phyloP scores from a whole-genome alignment of 148 eudicot genomes.

The Rhododendron vialii region DNA sequence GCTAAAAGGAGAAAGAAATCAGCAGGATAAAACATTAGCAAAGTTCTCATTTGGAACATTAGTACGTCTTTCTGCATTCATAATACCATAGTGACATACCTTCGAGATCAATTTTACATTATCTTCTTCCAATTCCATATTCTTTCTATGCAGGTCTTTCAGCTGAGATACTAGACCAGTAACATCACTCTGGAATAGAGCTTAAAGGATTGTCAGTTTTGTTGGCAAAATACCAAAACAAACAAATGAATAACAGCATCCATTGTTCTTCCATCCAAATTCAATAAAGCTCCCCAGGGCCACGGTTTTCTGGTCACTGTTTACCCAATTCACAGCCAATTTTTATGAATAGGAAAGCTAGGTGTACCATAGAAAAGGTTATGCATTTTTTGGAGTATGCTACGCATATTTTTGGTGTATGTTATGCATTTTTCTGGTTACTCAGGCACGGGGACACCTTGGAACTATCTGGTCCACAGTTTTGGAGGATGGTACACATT shows the following conservation, averaged over 20 bases:
- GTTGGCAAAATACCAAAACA: neutral
- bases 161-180: slow-evolving; percentile 83
- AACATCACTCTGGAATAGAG: slow-evolving; percentile 56
- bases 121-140: slow-evolving; percentile 62
- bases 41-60: neutral
- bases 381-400: neutral
- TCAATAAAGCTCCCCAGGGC: neutral
- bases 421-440: neutral
- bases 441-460: neutral
- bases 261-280: neutral
- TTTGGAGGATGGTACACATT: neutral
- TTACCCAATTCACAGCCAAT: neutral
- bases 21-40: neutral
- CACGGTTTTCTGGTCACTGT: neutral
- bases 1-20: slow-evolving; percentile 37
- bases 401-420: neutral
- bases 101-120: slow-evolving; percentile 49
- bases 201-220: neutral
- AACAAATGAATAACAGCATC: neutral
- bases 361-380: neutral
- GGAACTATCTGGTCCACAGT: neutral
- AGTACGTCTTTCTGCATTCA: neutral
- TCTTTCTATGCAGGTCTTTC: slow-evolving; percentile 68
- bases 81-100: slow-evolving; percentile 26
- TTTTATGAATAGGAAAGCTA: neutral